Evolutionary conservation across 2,329 filamentous ascomycete genomes (phyloP), one percentile per base, ranked within the genome.

Genomic region (Penicillium sp.): DNA sequence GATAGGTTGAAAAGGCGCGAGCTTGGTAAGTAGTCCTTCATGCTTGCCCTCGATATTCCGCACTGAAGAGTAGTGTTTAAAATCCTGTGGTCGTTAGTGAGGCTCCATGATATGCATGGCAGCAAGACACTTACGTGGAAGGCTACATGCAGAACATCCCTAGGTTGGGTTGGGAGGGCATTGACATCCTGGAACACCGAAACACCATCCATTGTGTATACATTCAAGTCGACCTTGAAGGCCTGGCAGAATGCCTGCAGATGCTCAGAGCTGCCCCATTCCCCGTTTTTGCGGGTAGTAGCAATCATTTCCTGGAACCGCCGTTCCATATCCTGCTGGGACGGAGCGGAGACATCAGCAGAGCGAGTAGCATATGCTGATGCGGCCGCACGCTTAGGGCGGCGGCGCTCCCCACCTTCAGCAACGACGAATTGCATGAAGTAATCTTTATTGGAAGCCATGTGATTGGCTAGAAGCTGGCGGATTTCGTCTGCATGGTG

Each of bases 1-100:
- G 12, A 28, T 12, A 17, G 34, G 39, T 58, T 56, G 45, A 61
- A 54, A 32, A 82, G 74, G 62, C 10, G 26, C 40, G 19, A 40
- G 24, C 29, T 35, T 47, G 80, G 80, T 31, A 72, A 68, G 42
- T 19, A 61, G 53, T 7, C 81, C 82, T 28, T 69, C 72, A 61
- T 82, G 79, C 7, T 79, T 79, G 6, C 80, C 81, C 53, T 77
- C 66, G 40, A 78, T 66, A 59, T 80, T 80, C 48, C 82, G 76
- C 56, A 85, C 78, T 0, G 81, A 84, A 4, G 81, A 84, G 66
- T 83, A 85, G 62, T 85, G 82, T 61, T 84, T 76, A 71, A 79
- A 84, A 40, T 70, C 74, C 78, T 83, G 61, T 31, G 61, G 56
- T 47, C 21, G 15, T 32, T 59, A 45, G 59, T 54, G n/a, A 22